Evolutionary conservation across 2,329 filamentous ascomycete genomes (phyloP).

Genomic region (Biscogniauxia mediterranea): DNA sequence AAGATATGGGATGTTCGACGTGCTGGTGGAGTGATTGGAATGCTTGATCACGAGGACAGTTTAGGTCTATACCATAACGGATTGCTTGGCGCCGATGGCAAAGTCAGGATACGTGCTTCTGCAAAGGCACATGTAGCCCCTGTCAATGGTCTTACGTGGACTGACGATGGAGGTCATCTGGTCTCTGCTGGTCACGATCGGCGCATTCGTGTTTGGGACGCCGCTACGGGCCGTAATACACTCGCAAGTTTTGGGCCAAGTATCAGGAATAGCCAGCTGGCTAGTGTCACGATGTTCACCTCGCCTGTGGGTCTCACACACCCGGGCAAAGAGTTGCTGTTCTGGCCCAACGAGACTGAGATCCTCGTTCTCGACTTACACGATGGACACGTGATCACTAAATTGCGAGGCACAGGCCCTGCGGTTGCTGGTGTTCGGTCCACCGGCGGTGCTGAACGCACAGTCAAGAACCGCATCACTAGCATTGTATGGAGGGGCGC

Average conservation of each 20-base stretch:
- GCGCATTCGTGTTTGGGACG: conserved; percentile 84
- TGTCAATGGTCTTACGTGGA: conserved; percentile 85
- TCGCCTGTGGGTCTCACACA: conserved; percentile 59
- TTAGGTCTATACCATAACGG: conserved; percentile 58
- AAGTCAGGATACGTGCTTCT: conserved; percentile 40
- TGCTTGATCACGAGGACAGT: conserved; percentile 81
- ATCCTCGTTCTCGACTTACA: conserved; percentile 79
- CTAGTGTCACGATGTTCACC: conserved; percentile 59
- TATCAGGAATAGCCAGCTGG: conserved; percentile 69
- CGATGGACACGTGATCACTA: conserved; percentile 69
- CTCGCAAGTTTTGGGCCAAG: conserved; percentile 83
- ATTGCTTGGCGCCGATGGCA: conserved; percentile 34
- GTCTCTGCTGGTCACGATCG: conserved; percentile 82
- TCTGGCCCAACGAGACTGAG: conserved; percentile 80
- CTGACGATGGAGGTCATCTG: conserved; percentile 72
- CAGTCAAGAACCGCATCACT: conserved; percentile 67
- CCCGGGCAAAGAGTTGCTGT: conserved; percentile 62
- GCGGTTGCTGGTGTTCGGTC: conserved; percentile 44
- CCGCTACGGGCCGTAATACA: conserved; percentile 77
- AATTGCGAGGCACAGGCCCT: conserved; percentile 64
- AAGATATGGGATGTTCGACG: conserved; percentile 86
- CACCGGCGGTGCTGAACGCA: conserved; percentile 50
- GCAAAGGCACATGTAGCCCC: conserved; percentile 73
- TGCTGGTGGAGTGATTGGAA: conserved; percentile 71
- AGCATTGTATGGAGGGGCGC: conserved; percentile 69